Percentiles rank a stretch among this genome's conserved stretches.
Evolutionary conservation across 768 basidiomycete genomes (phyloP).

Genomic region (Mycena albidolilacea): DNA sequence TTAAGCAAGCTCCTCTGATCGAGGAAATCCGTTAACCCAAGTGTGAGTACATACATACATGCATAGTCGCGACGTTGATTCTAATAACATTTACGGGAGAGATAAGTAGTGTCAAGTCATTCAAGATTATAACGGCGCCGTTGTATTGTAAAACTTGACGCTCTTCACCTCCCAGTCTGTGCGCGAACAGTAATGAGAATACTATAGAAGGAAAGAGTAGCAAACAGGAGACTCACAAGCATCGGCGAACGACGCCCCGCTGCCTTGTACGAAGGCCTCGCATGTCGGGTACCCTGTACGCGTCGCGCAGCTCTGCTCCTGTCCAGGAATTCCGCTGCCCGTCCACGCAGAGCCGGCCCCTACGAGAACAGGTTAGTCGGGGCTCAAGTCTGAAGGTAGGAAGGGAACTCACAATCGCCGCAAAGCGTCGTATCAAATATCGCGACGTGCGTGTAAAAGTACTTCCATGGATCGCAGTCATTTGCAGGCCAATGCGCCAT

Average conservation of each 20-base stretch:
- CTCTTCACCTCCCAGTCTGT: constrained; percentile 88
- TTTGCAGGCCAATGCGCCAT: constrained; percentile 85
- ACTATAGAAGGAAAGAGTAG: constrained; percentile 14
- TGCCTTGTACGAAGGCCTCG: constrained; percentile 79
- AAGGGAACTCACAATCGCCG: constrained; percentile 72
- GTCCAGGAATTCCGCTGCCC: constrained; percentile 81
- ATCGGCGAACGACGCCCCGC: constrained; percentile 77
- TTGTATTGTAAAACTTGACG: constrained; percentile 72
- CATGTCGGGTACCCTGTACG: constrained; percentile 89
- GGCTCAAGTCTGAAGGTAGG: neutral
- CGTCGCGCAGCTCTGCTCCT: constrained; percentile 87
- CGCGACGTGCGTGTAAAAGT: constrained; percentile 81
- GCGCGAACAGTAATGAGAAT: constrained; percentile 17
- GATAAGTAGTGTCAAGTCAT: neutral
- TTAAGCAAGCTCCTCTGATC: too few species aligned
- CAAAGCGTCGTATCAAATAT: constrained; percentile 93
- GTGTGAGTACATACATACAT: neutral
- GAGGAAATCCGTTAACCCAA: neutral
- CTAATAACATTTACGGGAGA: neutral
- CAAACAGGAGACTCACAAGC: constrained; percentile 74
- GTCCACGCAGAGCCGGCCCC: constrained; percentile 86
- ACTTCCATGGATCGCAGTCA: constrained; percentile 81
- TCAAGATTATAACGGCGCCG: constrained; percentile 17
- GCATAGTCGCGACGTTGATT: neutral
- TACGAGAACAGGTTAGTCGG: neutral